Evolutionary conservation across 2,329 filamentous ascomycete genomes (phyloP), one percentile per base, ranked within the genome.

Genomic region (Colletotrichum lindemuthianum): DNA sequence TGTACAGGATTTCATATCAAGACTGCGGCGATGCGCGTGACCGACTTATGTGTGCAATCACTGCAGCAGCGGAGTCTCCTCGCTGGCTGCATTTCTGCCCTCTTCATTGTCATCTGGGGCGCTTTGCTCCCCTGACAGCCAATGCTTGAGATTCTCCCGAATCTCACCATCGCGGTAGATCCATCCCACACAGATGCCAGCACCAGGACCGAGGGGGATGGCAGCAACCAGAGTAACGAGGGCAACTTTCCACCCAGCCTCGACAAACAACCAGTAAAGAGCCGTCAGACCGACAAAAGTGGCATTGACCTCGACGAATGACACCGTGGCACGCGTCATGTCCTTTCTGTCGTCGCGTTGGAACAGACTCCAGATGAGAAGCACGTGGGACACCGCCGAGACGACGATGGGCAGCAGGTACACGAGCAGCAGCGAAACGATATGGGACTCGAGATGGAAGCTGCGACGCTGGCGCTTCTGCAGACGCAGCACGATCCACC

Each of bases 261-360:
- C 84, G 13, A 83, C 81, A 43, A 85, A 71, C 39, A 86, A 72
- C 83, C 84, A 86, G 71, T 86, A 86, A 37, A 85, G 67, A 5
- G 84, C 79, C 1, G 83, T 84, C 68, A 81, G 72, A 2, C 72
- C 75, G 48, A 84, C 74, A 66, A 81, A 84, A 32, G 78, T 72
- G 6, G 76, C 67, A 65, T 86, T 78, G 50, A 86, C 78, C 70
- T 80, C 77, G 57, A 86, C 77, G 56, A 84, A 81, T 50, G 73
- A 73, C 53, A 81, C 71, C 0, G 77, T 78, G 11, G 80, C 78
- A 40, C 78, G 77, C n/a, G 84, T 85, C 78, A 85, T 78, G 68
- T 84, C 79, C 49, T 76, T 76, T 40, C 82, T 75, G 67, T 86
- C 82, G 51, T 85, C 82, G 9, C 65, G 64, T n/a, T 73, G 74